These are phyloP conservation scores for Stemphylium lycopersici DNA, from an alignment of 2,329 filamentous ascomycete species.

Conservation along the genomic window DNA sequence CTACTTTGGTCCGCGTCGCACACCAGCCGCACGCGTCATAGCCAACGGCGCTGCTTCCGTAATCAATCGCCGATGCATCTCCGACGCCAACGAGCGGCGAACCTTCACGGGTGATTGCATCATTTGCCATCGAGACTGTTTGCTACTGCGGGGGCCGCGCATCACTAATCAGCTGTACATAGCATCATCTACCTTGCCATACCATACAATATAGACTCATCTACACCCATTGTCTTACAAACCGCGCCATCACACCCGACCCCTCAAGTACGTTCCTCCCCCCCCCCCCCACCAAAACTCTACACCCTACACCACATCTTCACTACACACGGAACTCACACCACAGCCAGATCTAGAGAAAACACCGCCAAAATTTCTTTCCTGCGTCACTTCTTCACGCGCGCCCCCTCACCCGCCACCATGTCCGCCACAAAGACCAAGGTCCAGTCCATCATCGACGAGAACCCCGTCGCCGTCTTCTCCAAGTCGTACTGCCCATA, in stretches of 20 bases:
- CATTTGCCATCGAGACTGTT: slow-evolving; percentile 28
- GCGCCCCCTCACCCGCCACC: slow-evolving; percentile 62
- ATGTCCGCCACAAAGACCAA: slow-evolving; percentile 87
- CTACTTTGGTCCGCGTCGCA: slow-evolving; percentile 7
- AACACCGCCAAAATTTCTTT: slow-evolving; percentile 63
- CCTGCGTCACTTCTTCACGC: slow-evolving; percentile 75
- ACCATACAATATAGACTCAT: not conserved
- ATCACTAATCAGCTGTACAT: slow-evolving; percentile 31
- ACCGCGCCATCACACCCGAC: not conserved
- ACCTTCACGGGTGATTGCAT: slow-evolving; percentile 35
- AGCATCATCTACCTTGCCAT: slow-evolving; percentile 4
- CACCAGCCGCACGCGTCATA: slow-evolving; percentile 12
- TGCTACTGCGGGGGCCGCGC: slow-evolving; percentile 39
- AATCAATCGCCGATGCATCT: slow-evolving; percentile 19
- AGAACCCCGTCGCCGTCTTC: slow-evolving; percentile 92
- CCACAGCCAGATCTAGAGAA: slow-evolving; percentile 5
- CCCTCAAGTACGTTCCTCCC: not conserved
- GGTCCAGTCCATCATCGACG: slow-evolving; percentile 84
- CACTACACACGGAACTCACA: not conserved
- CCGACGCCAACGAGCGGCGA: slow-evolving; percentile 12
- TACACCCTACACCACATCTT: not conserved
- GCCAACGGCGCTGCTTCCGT: slow-evolving; percentile 5
- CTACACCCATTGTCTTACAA: not conserved
- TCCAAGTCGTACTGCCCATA: slow-evolving; percentile 97
- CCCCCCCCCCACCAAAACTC: not conserved